phyloP scores from a whole-genome alignment of 177 flowering plant genomes.

The Vitis hybrid region DNA sequence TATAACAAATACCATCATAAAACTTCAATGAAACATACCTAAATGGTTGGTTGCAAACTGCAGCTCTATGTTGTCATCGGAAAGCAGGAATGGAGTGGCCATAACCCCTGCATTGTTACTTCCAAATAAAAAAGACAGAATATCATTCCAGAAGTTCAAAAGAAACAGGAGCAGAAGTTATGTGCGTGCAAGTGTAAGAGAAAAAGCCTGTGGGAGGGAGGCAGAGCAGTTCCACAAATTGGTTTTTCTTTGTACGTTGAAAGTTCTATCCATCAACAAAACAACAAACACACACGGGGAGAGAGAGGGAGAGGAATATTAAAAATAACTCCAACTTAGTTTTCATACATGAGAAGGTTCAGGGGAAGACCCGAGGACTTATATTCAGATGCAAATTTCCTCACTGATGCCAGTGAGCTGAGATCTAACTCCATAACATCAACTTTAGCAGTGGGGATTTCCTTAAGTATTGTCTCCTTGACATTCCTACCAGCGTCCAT shows the following conservation, averaged over 20 bases:
- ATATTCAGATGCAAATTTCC: conserved; percentile 41
- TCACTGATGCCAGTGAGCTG: conserved; percentile 40
- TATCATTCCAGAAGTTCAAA: background rate
- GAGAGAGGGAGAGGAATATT: background rate
- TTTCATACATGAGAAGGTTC: conserved; percentile 49
- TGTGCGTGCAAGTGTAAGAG: no score
- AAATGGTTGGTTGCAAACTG: conserved; percentile 69
- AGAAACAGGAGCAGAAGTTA: no score
- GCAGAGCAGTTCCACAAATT: no score
- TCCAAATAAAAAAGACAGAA: conserved; percentile 12
- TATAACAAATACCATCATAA: no score
- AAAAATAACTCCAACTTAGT: background rate
- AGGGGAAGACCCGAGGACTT: conserved; percentile 35
- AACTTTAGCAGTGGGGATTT: conserved; percentile 36
- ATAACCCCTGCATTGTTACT: conserved; percentile 74
- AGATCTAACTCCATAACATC: conserved; percentile 56
- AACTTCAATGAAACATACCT: conserved; percentile 32
- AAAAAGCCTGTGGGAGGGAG: no score
- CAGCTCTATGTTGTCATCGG: conserved; percentile 59
- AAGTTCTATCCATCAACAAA: background rate
- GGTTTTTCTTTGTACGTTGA: background rate
- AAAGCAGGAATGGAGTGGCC: conserved; percentile 49
- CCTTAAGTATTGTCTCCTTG: conserved; percentile 30
- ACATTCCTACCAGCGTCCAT: conserved; percentile 30
- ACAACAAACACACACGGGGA: background rate